Conservation (phyloP, 495 filamentous ascomycete genomes). For the Aspergillus wentii region DNA sequence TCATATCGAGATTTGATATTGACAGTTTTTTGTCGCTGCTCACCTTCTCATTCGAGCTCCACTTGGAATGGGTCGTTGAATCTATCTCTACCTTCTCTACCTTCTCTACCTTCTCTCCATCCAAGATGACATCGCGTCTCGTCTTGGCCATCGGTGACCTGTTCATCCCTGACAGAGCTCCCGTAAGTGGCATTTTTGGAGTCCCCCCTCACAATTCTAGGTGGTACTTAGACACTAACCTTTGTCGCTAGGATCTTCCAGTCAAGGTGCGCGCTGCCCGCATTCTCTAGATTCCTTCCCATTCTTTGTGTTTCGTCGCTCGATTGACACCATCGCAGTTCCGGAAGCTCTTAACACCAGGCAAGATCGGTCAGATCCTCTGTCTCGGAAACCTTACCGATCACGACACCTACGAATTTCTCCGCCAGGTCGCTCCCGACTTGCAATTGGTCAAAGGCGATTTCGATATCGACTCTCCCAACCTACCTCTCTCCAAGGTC, state of each 20-base stretch:
- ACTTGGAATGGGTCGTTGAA: conserved; percentile 30
- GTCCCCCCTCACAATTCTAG: not conserved
- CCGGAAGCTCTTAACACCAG: conserved; percentile 94
- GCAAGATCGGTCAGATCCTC: conserved; percentile 96
- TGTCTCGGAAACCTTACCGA: conserved; percentile 97
- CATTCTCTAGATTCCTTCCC: conserved; percentile 5
- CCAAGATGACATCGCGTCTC: conserved; percentile 69
- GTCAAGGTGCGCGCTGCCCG: conserved; percentile 61
- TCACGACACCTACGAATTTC: conserved; percentile 90
- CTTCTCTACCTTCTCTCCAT: conserved; percentile 8
- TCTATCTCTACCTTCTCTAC: conserved; percentile 6
- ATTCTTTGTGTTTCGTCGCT: conserved; percentile 2
- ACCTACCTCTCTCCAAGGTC: conserved; percentile 86
- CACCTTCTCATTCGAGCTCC: no score
- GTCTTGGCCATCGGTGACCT: conserved; percentile 94
- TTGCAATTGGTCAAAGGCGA: conserved; percentile 93
- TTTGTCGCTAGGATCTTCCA: conserved; percentile 69
- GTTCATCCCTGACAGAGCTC: conserved; percentile 93
- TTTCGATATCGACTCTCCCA: conserved; percentile 88
- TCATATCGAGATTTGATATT: no score
- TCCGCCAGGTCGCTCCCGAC: conserved; percentile 85
- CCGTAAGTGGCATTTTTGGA: conserved; percentile 44
- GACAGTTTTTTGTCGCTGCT: no score
- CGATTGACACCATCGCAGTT: conserved; percentile 55
- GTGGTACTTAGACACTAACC: conserved; percentile 19